Conservation (phyloP, 2,329 filamentous ascomycete species). For the Paecilomyces sp. region DNA sequence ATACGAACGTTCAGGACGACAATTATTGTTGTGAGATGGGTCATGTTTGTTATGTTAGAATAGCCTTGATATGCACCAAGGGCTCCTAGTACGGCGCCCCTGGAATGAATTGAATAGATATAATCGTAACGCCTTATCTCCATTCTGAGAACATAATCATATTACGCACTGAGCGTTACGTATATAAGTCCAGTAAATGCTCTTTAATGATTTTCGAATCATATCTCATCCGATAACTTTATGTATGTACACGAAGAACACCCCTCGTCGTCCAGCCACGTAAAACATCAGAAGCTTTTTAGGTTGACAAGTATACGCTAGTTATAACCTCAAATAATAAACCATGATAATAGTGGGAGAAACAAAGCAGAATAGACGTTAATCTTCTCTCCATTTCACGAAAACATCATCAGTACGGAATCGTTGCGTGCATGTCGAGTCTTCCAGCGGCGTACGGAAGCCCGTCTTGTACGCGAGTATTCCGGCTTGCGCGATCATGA, state of each 20-base stretch:
- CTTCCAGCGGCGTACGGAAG: conserved; percentile 66
- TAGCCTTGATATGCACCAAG: background rate
- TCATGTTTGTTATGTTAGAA: background rate
- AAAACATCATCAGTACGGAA: conserved; percentile 78
- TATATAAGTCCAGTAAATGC: background rate
- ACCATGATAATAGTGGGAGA: background rate
- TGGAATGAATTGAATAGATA: background rate
- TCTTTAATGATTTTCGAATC: background rate
- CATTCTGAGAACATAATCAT: background rate
- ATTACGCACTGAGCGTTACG: background rate
- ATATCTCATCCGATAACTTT: background rate
- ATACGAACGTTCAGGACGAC: background rate
- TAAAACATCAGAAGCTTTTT: background rate
- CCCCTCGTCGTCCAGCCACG: background rate
- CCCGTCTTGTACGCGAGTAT: conserved; percentile 78
- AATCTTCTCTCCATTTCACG: conserved; percentile 71
- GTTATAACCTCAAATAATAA: background rate
- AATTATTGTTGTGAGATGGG: background rate
- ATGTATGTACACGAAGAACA: background rate
- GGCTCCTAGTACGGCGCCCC: background rate
- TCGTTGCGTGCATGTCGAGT: conserved; percentile 77
- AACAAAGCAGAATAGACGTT: conserved; percentile 7
- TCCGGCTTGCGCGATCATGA: conserved; percentile 98
- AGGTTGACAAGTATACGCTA: background rate
- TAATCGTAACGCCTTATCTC: background rate